Base-by-base conservation (phyloP, 306 rosid genomes). In the Hippophae tibetana region DNA sequence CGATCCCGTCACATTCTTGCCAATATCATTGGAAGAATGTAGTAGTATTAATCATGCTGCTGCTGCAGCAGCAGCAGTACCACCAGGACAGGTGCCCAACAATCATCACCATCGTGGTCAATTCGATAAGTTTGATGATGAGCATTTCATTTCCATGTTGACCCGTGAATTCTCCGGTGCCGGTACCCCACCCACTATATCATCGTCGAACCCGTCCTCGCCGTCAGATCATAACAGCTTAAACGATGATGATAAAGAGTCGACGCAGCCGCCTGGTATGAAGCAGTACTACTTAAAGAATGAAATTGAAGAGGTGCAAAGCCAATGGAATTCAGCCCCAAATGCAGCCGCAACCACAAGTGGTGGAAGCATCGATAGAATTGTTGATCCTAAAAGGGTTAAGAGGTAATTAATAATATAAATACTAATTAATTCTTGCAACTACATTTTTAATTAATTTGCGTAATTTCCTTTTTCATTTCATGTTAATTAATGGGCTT, bases 341-440 rank as follows among this genome's bases (percentile, higher is more conserved):
- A 72, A 80, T 42, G 54, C 65, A 13, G 58, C 10, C 49, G 57
- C 54, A 46, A 75, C 63, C 7, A n/a, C 43, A 13, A 53, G 48
- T 12, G 60, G 52, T 41, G 13, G 42, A 14, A 66, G 82, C 63
- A 59, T 43, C 52, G 87, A 79, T n/a, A 70, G 69, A 52, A 80
- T 85, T 43, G 74, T 79, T 10, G 99, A 92, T 61, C 96, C 97
- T 5, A 92, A 92, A 71, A 76, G 95, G 77, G 95, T 92, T 52
- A 92, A 86, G 75, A 88, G 99, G 99, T 92, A 69, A 54, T 31
- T 70, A 55, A 54, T 3, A n/a, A 59, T 56, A 25, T 31, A 31
- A 31, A 31, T 31, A 31, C 5, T 31, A 31, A 18, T 18, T 18
- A 18, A 18, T 18, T 18, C 23, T 18, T 18, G 23, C 23, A 18